Evolutionary conservation across 1,284 basidiomycete genomes (phyloP), one percentile per base, ranked within the genome.

Genomic region (Macrocystidia cucumis): DNA sequence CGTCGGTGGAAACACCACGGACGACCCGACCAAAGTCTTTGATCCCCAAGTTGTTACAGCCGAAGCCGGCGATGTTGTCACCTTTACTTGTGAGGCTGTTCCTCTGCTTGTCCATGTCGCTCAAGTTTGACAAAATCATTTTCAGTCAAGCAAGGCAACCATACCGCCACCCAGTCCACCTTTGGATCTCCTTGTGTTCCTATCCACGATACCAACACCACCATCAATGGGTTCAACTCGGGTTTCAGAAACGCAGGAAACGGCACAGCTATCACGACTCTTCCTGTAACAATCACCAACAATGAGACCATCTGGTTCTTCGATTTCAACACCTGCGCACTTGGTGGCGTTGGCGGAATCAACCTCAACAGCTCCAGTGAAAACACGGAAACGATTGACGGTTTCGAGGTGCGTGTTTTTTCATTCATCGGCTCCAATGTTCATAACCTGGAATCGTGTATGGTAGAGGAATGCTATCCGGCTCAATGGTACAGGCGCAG

Each of bases 281-380:
- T 68, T 23, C 34, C 52, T 13, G 61, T 77, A 19, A 56, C 65
- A 12, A 64, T 65, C 32, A 38, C 47, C 6, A 50, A 69, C 44
- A 52, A 55, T 29, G 48, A 45, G 16, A 69, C 74, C 13, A 60
- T 77, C 30, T 80, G 75, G 75, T 78, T 74, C 54, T 80, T 58
- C 52, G 77, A 80, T 54, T 49, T 46, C 38, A 65, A 63, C 44
- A 69, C 66, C 11, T 80, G 77, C 51, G 63, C 58, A 2, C 39
- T 62, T 33, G 77, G 75, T 33, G 75, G 73, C 19, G 75, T 79
- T 23, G 77, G 76, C 32, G 76, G 56, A 2, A 74, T 79, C 44
- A 79, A 80, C 47, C 44, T 60, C 38, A 73, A 78, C 42, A 64
- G 65, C 25, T 61, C 57, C 23, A 41, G 31, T 11, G n/a, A n/a